Evolutionary conservation across 495 filamentous ascomycete species (phyloP).

Genomic region (Neurospora sp.): DNA sequence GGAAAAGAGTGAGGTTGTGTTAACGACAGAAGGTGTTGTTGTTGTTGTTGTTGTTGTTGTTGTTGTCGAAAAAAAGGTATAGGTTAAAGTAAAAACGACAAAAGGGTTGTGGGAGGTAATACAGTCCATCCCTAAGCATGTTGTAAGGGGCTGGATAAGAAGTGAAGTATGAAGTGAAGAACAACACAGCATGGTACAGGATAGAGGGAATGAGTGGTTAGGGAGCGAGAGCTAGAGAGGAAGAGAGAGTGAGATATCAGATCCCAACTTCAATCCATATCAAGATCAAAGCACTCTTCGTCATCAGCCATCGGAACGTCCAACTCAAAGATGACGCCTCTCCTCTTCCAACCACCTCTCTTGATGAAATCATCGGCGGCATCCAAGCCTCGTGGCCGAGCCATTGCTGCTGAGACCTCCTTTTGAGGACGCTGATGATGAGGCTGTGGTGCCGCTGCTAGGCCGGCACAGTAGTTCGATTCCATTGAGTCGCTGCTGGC

Average conservation of each 20-base stretch:
- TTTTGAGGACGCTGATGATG: slow-evolving; percentile 1
- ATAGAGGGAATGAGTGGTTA: neutral
- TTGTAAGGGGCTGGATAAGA: neutral
- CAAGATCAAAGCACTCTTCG: slow-evolving; percentile 21
- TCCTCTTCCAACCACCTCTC: slow-evolving; percentile 39
- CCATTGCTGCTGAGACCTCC: slow-evolving; percentile 2
- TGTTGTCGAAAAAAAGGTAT: neutral
- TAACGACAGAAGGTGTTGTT: neutral
- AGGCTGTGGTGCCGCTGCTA: neutral
- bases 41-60: neutral
- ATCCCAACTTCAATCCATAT: slow-evolving; percentile 7
- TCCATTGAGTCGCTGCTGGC: neutral
- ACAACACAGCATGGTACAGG: neutral
- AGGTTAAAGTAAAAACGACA: neutral
- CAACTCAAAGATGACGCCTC: slow-evolving; percentile 36
- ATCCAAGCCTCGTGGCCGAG: slow-evolving; percentile 9
- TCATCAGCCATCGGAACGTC: slow-evolving; percentile 13
- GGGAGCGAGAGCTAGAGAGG: neutral
- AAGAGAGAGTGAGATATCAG: neutral
- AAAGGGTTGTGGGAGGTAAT: neutral
- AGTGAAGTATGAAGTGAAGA: neutral
- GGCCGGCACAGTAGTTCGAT: neutral
- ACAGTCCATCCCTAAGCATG: neutral
- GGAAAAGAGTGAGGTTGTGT: neutral
- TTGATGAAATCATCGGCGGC: slow-evolving; percentile 31